Percentiles rank a stretch among this genome's conserved stretches.
phyloP scores from a whole-genome alignment of 768 basidiomycete species.

The Exsudoporus frostii region DNA sequence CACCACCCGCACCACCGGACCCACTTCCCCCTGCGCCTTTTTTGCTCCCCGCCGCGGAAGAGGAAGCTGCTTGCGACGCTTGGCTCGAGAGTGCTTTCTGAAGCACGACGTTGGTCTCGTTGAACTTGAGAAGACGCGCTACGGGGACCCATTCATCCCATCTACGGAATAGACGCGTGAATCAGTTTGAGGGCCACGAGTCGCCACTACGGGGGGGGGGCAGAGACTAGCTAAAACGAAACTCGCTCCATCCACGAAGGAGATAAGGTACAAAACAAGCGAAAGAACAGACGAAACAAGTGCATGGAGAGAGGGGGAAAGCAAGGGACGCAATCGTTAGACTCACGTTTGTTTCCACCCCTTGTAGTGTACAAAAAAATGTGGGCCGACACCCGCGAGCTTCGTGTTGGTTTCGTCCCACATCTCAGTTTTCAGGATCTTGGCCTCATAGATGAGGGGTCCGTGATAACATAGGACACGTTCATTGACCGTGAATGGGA shows the following conservation, averaged over 20 bases:
- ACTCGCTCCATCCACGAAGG: no score
- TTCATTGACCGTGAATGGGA: constrained; percentile 59
- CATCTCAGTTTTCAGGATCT: constrained; percentile 68
- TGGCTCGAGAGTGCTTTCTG: constrained; percentile 66
- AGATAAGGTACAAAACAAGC: not conserved
- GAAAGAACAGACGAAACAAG: not conserved
- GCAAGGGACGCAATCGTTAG: not conserved
- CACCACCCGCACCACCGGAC: constrained; percentile 29
- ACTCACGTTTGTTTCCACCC: constrained; percentile 97
- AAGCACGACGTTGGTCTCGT: constrained; percentile 71
- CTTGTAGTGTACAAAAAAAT: constrained; percentile 97
- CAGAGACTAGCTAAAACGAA: not conserved
- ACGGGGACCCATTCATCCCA: constrained; percentile 70
- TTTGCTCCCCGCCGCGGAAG: constrained; percentile 31
- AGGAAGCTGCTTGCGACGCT: constrained; percentile 41
- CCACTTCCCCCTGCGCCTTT: constrained; percentile 20
- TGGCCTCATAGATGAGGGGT: constrained; percentile 92
- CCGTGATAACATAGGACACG: constrained; percentile 93
- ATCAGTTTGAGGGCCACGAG: not conserved
- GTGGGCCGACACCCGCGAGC: constrained; percentile 62
- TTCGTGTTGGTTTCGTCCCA: constrained; percentile 64
- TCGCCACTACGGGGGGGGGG: not conserved
- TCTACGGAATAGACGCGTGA: not conserved
- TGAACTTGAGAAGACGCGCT: constrained; percentile 75
- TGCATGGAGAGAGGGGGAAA: not conserved